Evolutionary conservation across 257 asterid species (phyloP).

Genomic region (Verbena officinalis): DNA sequence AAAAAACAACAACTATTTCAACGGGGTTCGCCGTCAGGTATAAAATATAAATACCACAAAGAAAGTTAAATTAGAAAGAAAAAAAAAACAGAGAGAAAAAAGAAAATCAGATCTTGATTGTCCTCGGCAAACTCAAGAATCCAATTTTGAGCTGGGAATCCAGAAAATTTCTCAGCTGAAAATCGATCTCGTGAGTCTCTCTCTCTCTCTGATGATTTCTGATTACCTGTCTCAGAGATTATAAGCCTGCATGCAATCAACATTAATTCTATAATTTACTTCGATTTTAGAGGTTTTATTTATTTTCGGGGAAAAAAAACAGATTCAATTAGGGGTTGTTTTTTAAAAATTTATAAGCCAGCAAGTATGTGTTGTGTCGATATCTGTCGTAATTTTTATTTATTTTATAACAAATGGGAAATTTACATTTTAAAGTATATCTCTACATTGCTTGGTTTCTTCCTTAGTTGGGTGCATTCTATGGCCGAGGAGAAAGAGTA

Average conservation of each 20-base stretch:
- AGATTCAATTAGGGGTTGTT: neutral
- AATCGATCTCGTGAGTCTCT: conserved; percentile 23
- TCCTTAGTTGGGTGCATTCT: conserved; percentile 33
- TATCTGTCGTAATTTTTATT: neutral
- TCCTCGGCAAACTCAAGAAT: conserved; percentile 24
- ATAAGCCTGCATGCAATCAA: neutral
- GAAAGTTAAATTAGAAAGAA: neutral
- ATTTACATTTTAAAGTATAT: neutral
- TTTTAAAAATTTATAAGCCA: neutral
- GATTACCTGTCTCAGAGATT: neutral
- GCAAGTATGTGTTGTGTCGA: neutral
- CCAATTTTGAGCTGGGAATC: conserved; percentile 15
- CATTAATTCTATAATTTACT: neutral
- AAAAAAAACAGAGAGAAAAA: neutral
- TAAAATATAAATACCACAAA: conserved; percentile 2
- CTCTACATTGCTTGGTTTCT: conserved; percentile 13
- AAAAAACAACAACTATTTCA: neutral
- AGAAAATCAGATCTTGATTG: conserved; percentile 10
- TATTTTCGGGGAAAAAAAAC: neutral
- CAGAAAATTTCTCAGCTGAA: conserved; percentile 16
- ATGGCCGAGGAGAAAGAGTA: conserved; percentile 77
- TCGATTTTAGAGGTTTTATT: neutral
- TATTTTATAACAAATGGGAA: neutral
- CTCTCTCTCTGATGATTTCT: neutral
- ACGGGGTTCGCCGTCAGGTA: conserved; percentile 21